Conservation (phyloP, 306 rosid species). For the Acmispon strigosus region DNA sequence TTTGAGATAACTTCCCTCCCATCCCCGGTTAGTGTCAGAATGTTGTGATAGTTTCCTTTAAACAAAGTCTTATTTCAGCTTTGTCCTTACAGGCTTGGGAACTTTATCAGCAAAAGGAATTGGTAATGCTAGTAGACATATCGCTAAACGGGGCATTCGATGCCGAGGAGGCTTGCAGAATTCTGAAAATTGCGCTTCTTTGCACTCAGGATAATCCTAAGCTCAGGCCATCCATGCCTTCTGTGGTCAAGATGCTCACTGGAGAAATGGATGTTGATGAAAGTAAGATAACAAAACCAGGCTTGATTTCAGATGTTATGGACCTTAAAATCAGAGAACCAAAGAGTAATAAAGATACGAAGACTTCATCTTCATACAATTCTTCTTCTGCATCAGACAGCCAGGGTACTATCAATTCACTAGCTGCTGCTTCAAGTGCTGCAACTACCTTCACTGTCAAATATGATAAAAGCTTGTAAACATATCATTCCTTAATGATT, state of each 20-base stretch:
- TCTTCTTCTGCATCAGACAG: constrained; percentile 42
- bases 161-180: constrained; percentile 62
- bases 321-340: constrained; percentile 55
- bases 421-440: constrained; percentile 36
- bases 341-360: constrained; percentile 9
- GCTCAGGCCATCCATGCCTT: constrained; percentile 77
- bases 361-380: constrained; percentile 26
- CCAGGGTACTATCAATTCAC: constrained; percentile 33
- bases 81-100: constrained; percentile 60
- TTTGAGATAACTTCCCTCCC: too few species aligned
- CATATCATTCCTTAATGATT: not conserved
- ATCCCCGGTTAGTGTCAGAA: too few species aligned
- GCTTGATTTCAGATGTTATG: constrained; percentile 77
- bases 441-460: constrained; percentile 34
- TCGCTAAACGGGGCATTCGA: constrained; percentile 61
- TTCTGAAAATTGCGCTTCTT: constrained; percentile 71
- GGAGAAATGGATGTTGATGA: constrained; percentile 43
- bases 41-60: not conserved
- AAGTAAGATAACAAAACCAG: constrained; percentile 61
- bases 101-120: constrained; percentile 47
- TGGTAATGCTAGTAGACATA: constrained; percentile 51
- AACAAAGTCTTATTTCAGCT: constrained; percentile 1
- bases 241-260: constrained; percentile 73
- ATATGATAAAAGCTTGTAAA: constrained; percentile 30
- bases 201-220: constrained; percentile 81